Percentiles rank a stretch among this genome's conserved stretches.
Conservation (phyloP, 495 filamentous ascomycete species). For the Annulohypoxylon nitens region DNA sequence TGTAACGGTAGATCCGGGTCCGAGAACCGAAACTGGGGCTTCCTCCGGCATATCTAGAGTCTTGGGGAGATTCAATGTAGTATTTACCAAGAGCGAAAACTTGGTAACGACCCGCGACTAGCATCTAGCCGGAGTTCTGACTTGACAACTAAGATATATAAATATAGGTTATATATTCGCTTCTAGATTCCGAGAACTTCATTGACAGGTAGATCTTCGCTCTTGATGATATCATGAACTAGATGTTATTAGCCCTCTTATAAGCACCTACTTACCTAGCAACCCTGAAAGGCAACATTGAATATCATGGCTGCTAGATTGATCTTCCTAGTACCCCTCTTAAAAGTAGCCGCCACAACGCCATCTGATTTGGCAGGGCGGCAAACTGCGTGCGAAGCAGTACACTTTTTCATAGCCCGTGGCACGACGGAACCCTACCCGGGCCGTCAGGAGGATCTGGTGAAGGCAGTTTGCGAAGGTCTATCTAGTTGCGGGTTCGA, state of each 20-base stretch:
- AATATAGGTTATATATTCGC: neutral
- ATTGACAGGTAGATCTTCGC: neutral
- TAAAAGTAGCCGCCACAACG: neutral
- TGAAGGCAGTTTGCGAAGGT: slow-evolving; percentile 1
- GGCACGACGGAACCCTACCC: neutral
- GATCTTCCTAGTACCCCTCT: neutral
- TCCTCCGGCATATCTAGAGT: neutral
- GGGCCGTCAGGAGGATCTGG: neutral
- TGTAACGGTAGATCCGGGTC: slow-evolving; percentile 11
- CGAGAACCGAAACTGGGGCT: slow-evolving; percentile 4
- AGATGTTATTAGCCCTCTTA: neutral
- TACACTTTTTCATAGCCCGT: slow-evolving; percentile 9
- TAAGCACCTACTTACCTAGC: too few species aligned
- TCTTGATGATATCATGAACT: neutral
- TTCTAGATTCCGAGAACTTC: neutral
- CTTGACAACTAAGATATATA: neutral
- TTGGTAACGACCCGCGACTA: neutral
- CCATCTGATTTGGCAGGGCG: neutral
- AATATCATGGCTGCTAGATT: neutral
- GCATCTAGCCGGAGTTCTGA: neutral
- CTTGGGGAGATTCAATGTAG: neutral
- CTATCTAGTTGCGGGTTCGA: slow-evolving; percentile 7
- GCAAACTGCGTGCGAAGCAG: neutral
- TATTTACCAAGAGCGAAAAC: neutral
- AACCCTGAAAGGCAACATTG: neutral